Conservation (phyloP, 2,329 filamentous ascomycete species). For the Colletotrichum sp. region DNA sequence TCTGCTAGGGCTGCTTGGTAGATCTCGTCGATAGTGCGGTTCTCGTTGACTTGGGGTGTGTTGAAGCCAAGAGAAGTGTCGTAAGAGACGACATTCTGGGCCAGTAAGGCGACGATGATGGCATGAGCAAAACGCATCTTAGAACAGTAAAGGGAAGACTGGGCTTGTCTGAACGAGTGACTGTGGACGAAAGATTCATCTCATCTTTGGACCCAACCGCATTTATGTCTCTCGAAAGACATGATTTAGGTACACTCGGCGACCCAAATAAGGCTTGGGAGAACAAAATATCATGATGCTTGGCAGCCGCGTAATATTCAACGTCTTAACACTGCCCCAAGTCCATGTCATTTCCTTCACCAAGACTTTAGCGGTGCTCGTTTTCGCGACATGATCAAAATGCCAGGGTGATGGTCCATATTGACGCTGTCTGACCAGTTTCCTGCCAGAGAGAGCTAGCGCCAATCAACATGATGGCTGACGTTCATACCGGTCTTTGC, state of each 20-base stretch:
- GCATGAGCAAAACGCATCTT: neutral
- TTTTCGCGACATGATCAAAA: neutral
- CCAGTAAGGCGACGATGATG: neutral
- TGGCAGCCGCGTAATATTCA: neutral
- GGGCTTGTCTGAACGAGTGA: neutral
- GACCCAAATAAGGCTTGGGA: neutral
- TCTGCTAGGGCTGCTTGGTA: slow-evolving; percentile 55
- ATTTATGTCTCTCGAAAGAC: neutral
- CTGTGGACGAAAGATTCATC: neutral
- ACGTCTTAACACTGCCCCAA: neutral
- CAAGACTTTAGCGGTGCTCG: neutral
- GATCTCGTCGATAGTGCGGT: slow-evolving; percentile 52
- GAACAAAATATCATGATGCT: neutral
- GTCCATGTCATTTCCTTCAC: neutral
- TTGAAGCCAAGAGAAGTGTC: slow-evolving; percentile 8
- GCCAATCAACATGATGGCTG: neutral
- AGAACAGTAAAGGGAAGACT: neutral
- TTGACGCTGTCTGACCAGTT: neutral
- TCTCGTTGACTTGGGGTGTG: slow-evolving; percentile 37
- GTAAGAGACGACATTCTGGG: neutral
- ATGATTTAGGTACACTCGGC: neutral
- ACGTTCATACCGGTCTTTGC: neutral
- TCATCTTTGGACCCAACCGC: neutral
- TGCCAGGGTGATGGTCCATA: neutral
- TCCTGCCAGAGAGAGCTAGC: neutral